Evolutionary conservation across 306 rosid genomes (phyloP).

Genomic region (Chamaecrista fasciculata): DNA sequence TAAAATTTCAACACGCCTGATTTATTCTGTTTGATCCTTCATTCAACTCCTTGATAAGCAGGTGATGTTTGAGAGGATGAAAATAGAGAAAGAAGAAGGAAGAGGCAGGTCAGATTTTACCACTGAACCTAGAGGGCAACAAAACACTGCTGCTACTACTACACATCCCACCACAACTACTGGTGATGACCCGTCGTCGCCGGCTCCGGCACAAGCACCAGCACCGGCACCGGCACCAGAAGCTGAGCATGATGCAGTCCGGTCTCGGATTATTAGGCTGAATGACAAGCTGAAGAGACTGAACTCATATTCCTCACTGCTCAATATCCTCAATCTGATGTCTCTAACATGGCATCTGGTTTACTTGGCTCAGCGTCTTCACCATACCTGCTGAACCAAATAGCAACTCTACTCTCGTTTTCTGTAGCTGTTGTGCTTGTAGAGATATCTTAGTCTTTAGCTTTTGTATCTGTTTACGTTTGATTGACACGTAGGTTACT

Average conservation of each 20-base stretch:
- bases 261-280: conserved; percentile 21
- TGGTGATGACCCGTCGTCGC: too few species aligned
- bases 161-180: background rate
- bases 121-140: background rate
- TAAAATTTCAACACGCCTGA: background rate
- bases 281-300: conserved; percentile 50
- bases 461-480: background rate
- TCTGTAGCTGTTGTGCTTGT: background rate
- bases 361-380: conserved; percentile 35
- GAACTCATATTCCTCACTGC: conserved; percentile 46
- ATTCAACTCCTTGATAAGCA: background rate
- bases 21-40: background rate
- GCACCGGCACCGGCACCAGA: background rate
- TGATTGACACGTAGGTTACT: background rate
- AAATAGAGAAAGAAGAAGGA: conserved; percentile 55
- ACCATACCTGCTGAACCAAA: background rate
- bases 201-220: background rate
- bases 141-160: background rate
- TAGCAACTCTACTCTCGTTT: too few species aligned
- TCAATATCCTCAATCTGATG: conserved; percentile 44
- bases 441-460: background rate
- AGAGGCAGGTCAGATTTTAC: conserved; percentile 32
- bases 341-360: conserved; percentile 51
- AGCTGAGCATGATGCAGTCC: conserved; percentile 11
- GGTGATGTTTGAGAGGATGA: conserved; percentile 58